Conservation (phyloP, 441 rosid genomes). For the Pelargonium citronellum region DNA sequence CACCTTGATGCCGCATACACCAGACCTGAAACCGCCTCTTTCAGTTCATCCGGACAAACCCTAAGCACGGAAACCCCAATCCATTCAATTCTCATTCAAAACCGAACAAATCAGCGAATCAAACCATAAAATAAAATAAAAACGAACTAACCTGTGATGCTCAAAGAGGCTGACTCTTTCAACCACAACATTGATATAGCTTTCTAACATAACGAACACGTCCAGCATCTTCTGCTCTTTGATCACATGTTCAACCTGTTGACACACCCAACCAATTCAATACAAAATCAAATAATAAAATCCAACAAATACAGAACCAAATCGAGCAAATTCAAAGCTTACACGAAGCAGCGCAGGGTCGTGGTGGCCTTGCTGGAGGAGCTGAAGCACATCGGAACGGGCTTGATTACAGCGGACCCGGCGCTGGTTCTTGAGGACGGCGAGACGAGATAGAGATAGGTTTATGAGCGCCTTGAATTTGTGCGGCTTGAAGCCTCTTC, state of each 20-base stretch:
- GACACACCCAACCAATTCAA: neutral
- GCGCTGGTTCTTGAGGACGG: constrained; percentile 72
- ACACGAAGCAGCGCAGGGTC: constrained; percentile 80
- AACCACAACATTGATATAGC: constrained; percentile 51
- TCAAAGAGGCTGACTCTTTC: constrained; percentile 67
- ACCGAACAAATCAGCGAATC: neutral
- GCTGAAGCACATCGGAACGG: constrained; percentile 69
- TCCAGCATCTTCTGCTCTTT: constrained; percentile 72
- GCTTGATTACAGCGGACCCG: constrained; percentile 49
- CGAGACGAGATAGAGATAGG: constrained; percentile 67
- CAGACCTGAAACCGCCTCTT: constrained; percentile 67
- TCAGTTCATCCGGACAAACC: constrained; percentile 71
- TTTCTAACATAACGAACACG: constrained; percentile 55
- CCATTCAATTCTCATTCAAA: neutral
- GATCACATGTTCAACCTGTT: constrained; percentile 61
- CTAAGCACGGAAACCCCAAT: constrained; percentile 25
- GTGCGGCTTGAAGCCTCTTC: constrained; percentile 50
- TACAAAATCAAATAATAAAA: neutral
- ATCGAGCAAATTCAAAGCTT: constrained; percentile 8
- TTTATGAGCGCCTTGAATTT: constrained; percentile 55
- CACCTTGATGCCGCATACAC: constrained; percentile 68
- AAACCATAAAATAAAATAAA: neutral
- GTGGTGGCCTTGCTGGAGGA: constrained; percentile 64
- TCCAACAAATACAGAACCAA: neutral
- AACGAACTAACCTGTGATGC: constrained; percentile 36